Base-by-base conservation (phyloP, 2,329 filamentous ascomycete genomes). In the Metarhizium rileyi region DNA sequence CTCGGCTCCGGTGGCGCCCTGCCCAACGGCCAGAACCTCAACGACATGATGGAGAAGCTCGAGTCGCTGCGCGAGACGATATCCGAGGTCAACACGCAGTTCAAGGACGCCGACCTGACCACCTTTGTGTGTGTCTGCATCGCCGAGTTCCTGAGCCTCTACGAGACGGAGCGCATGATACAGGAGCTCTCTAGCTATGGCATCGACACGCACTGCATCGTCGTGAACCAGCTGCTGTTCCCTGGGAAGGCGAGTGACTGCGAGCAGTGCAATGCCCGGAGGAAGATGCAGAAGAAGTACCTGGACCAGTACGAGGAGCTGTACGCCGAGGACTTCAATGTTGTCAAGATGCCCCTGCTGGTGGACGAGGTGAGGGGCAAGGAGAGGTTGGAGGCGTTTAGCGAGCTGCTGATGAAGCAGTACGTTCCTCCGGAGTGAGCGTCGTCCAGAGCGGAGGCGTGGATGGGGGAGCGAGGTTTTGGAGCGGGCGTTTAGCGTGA, bases 241-340 rank as follows among this genome's bases (percentile, higher is more conserved):
- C 93, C 93, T 18, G 87, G 87, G 68, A 78, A 84, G 57, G 84
- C 83, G 48, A 94, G 86, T 64, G 78, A 81, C 33, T 98, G 93
- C 69, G 90, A 96, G 55, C 93, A 98, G 74, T 98, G 93, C 71
- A 95, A 90, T 64, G 87, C 93, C 43, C 77, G 93, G 56, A 77
- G 90, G 63, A 94, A 94, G 75, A 98, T 98, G 93, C 93, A 98
- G 76, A 93, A 90, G 76, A 98, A 98, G 74, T 98, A 98, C 66
- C 77, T 98, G 41, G 90, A 97, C 65, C 91, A 98, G 76, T 97
- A 97, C 61, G 90, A 95, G 70, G 93, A 98, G 73, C 72, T 98
- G 52, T 98, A 98, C 66, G 90, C 96, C 63, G 93, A 98, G 68
- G 69, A 71, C 53, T 98, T 98, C 74, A 95, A 98, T 65, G 90